Base-by-base conservation (phyloP, 306 rosid species). In the Echinosophora koreensis region DNA sequence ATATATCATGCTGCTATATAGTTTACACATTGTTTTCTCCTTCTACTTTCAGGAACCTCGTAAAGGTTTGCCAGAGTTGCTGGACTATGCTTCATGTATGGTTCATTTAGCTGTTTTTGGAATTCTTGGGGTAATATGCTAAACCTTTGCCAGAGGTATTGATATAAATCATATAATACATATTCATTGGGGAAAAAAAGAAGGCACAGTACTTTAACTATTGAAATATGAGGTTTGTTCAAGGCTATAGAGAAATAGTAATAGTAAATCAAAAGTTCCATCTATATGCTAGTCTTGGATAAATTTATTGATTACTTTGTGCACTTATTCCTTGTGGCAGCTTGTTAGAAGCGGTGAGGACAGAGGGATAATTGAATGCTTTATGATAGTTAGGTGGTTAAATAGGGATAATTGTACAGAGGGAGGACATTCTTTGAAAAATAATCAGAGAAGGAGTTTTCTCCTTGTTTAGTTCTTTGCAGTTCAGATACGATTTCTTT, bases 51-150 rank as follows among this genome's bases (percentile, higher is more conserved):
- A 85, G 88, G 89, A 85, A 66, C 62, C 82, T 75, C 62, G 14
- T 12, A 71, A 50, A 18, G 80, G 77, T 8, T 60, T 82, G 61
- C 86, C 84, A 4, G 59, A 8, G 74, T 82, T 60, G 17, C 68
- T 85, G 66, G 89, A 85, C 71, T 85, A 82, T 5, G 44, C 17
- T 28, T 85, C 82, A 42, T 82, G 84, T 60, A 78, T 85, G 63
- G 37, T 65, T 66, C 86, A 79, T 2, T 64, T 82, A 22, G 84
- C 89, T 10, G 86, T 82, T 78, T 85, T 82, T 61, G 89, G 89
- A 35, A 85, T 85, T 78, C 80, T 85, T 42, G 89, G 89, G 86
- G 89, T 85, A 82, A 78, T 73, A 38, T 58, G 52, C 32, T 58
- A 16, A 74, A n/a, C 22, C 71, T 66, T 65, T 30, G 6, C 16